Conservation (phyloP, 306 rosid genomes). For the Fragaria ananassa region DNA sequence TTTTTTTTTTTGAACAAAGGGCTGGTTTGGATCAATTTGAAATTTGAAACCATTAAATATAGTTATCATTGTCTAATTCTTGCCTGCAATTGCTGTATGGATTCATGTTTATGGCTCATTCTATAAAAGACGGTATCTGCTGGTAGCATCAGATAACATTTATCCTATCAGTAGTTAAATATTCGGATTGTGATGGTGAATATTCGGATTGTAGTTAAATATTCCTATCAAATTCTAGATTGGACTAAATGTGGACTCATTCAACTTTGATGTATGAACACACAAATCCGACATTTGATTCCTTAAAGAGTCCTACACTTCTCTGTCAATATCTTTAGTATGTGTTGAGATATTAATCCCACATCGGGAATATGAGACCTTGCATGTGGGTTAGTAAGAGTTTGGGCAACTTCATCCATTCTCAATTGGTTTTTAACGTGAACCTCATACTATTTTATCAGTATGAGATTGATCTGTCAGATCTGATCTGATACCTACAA, state of each 20-base stretch:
- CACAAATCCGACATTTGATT: neutral
- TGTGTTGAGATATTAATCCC: neutral
- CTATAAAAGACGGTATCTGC: neutral
- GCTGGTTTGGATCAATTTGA: neutral
- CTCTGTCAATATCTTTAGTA: neutral
- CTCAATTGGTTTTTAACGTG: no score
- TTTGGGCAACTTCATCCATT: no score
- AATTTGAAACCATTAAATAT: neutral
- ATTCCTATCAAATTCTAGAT: neutral
- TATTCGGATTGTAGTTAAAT: no score
- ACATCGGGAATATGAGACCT: no score
- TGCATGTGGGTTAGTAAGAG: no score
- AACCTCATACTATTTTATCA: no score
- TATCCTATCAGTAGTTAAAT: neutral
- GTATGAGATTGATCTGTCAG: neutral
- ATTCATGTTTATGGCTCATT: neutral
- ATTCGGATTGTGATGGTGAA: neutral
- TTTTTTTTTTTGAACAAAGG: no score
- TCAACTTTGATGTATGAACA: neutral
- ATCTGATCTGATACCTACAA: neutral
- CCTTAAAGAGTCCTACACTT: neutral
- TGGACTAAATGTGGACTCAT: neutral
- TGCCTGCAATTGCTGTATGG: neutral
- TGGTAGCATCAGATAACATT: neutral
- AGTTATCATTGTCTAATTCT: neutral